Evolutionary conservation across 2,329 filamentous ascomycete species (phyloP), one percentile per base, ranked within the genome.

Genomic region (Botryotinia globosa): DNA sequence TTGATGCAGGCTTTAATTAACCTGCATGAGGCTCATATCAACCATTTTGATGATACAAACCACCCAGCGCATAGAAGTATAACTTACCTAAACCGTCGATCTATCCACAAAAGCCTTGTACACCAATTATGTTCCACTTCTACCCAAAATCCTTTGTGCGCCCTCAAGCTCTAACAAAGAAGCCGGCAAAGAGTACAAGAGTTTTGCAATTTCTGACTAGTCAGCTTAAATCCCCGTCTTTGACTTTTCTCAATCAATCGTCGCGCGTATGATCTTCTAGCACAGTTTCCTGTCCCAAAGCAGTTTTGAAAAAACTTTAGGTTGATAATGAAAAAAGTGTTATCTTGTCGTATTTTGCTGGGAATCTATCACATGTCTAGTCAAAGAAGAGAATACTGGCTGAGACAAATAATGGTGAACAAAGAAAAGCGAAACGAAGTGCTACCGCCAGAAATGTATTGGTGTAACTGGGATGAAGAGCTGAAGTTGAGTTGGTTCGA

Each of bases 391-490:
- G 34, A 3, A 42, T 5, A 3, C 2, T 16, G 10, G 37, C 48
- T 56, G 65, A 56, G 37, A 67, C 48, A 56, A 56, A 25, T 16
- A 6, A 32, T 25, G 18, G 18, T 3, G 65, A 56, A 67, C 65
- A 67, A 56, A 67, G 65, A 67, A 67, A 67, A 18, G 34, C 25
- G 37, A 39, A 42, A 67, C 32, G 34, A 42, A 45, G 29, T 48
- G 34, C 6, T 29, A 34, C 42, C 62, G 42, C 62, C 62, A 34
- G 22, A 7, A 25, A 34, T 18, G 20, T 0, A 32, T 14, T 32
- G n/a, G 37, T 32, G 48, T 29, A 56, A 42, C 48, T 20, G 16
- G 18, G 16, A 67, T 67, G 42, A 42, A 56, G 65, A 54, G 54
- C 22, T 42, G 8, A 12, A n/a, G 3, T n/a, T 18, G 22, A 32